Evolutionary conservation across 495 filamentous ascomycete species (phyloP).

Genomic region (Aspergillus funiculosus): DNA sequence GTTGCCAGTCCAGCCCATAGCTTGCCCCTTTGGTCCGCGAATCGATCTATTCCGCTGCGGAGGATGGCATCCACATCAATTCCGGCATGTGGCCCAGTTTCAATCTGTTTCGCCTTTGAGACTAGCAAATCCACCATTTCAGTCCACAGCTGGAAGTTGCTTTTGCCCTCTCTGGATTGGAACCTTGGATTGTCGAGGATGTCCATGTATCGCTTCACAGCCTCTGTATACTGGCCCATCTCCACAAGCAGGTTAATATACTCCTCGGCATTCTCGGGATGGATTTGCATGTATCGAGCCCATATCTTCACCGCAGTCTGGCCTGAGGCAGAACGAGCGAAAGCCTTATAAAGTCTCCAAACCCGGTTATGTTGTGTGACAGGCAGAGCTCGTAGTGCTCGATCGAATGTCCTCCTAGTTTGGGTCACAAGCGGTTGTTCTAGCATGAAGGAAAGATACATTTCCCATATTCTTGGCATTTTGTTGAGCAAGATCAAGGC

Average conservation of each 20-base stretch:
- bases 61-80: constrained; percentile 94
- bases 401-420: constrained; percentile 87
- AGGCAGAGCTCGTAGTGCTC: constrained; percentile 88
- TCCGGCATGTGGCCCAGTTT: constrained; percentile 68
- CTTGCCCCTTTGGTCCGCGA: constrained; percentile 91
- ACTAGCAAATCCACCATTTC: constrained; percentile 99
- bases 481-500: constrained; percentile 95
- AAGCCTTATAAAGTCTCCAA: constrained; percentile 87
- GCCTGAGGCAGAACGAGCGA: constrained; percentile 89
- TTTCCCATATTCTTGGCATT: constrained; percentile 98
- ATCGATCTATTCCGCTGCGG: constrained; percentile 85
- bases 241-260: constrained; percentile 85
- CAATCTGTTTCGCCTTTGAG: constrained; percentile 77
- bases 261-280: constrained; percentile 92
- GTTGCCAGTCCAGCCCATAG: constrained; percentile 95
- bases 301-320: constrained; percentile 89
- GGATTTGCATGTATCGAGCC: constrained; percentile 95
- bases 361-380: constrained; percentile 96
- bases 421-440: constrained; percentile 88
- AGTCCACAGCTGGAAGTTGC: constrained; percentile 94
- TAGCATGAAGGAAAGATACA: constrained; percentile 89
- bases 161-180: constrained; percentile 86
- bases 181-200: constrained; percentile 90
- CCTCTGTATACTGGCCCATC: constrained; percentile 81
- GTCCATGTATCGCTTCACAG: constrained; percentile 87